A percentile compares a stretch with the other conserved stretches of the same genome.
Conservation (phyloP, 2,329 filamentous ascomycete species). For the Grosmannia serpens region DNA sequence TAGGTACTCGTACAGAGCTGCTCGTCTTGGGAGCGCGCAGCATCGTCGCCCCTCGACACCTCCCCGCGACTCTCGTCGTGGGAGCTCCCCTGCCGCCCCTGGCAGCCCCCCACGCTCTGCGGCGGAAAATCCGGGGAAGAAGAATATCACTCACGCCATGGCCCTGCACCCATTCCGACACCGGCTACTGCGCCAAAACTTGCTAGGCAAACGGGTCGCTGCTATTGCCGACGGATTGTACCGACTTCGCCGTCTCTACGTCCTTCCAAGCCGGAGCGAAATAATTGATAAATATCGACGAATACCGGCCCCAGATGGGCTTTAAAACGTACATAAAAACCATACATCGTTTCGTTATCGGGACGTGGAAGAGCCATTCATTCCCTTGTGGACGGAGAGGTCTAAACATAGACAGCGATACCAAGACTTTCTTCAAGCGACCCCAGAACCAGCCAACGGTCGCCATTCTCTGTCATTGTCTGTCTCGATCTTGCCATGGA, state of each 20-base stretch:
- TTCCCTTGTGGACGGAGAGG: too few relatives aligned
- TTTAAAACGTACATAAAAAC: neutral
- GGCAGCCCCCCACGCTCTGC: neutral
- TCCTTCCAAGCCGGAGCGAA: too few relatives aligned
- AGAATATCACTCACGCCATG: neutral
- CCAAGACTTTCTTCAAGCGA: too few relatives aligned
- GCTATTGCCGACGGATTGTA: too few relatives aligned
- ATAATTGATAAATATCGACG: neutral
- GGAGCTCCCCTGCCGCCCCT: neutral
- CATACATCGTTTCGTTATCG: neutral
- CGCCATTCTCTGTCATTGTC: neutral
- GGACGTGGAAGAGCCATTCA: too few relatives aligned
- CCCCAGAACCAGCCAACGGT: constrained; percentile 1
- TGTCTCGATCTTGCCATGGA: neutral
- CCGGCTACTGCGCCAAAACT: neutral
- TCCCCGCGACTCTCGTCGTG: too few relatives aligned
- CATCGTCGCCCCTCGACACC: too few relatives aligned
- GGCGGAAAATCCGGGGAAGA: neutral
- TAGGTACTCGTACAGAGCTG: too few relatives aligned
- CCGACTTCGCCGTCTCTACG: too few relatives aligned
- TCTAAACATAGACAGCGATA: too few relatives aligned
- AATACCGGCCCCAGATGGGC: neutral
- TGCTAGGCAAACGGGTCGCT: too few relatives aligned
- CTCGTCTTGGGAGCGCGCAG: too few relatives aligned
- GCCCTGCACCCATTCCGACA: neutral